Evolutionary conservation across 768 basidiomycete genomes (phyloP), one percentile per base, ranked within the genome.

Genomic region (Rubroboletus pulcherrimus): DNA sequence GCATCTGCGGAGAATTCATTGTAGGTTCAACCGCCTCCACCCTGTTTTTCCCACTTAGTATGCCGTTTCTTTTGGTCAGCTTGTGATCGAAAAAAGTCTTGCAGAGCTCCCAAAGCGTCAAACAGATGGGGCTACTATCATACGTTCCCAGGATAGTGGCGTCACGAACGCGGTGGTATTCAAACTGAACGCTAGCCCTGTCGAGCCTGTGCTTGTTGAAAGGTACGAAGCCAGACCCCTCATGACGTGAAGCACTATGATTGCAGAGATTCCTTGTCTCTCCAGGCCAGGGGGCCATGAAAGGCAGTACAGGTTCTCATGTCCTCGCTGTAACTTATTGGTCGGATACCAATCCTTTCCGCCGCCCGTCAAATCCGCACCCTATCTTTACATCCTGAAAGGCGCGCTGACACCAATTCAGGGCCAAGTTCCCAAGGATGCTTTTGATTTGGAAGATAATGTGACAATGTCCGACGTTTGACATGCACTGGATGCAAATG

Each of bases 371-470:
- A 92, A 90, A 71, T 82, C 84, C 3, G 86, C 82, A 3, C 83
- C 89, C 1, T 94, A 85, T 70, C 64, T 94, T 37, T 96, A 94
- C 68, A 82, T 95, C 52, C 62, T 91, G 47, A 77, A 82, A 44
- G 93, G 93, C 5, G 87, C 91, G 17, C 78, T 96, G 54, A 92
- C 90, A n/a, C 89, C 89, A 65, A 74, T 87, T 61, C 93, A 96
- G 76, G 93, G 93, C 34, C 86, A 93, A 65, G 73, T 93, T 33
- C 93, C 93, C 10, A 72, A 78, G 44, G 91, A 91, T 60, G 93
- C 93, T 7, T 92, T 95, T 65, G 85, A 87, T 48, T 78, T 81
- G 39, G 80, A 80, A 57, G 51, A 43, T 35, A 39, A 37, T 35
- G 29, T 19, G 19, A 53, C 31, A 5, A 34, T n/a, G 14, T 15